These are phyloP conservation scores for Fusarium abutilonis DNA, from an alignment of 2,329 filamentous ascomycete genomes.

Conservation along the genomic window DNA sequence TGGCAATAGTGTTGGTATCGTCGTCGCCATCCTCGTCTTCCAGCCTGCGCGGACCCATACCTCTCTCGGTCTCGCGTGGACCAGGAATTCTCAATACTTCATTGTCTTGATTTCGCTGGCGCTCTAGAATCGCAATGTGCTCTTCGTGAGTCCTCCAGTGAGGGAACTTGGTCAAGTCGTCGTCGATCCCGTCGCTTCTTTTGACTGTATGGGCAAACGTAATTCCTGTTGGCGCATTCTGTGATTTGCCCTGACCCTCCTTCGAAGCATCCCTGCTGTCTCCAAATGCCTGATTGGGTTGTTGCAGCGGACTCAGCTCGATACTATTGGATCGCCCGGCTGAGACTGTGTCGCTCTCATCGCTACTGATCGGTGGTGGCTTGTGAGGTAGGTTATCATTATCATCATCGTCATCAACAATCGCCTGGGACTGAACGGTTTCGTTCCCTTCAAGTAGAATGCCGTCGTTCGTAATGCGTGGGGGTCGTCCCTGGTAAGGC, in stretches of 20 bases:
- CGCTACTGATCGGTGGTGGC: conserved; percentile 38
- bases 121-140: conserved; percentile 88
- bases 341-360: conserved; percentile 54
- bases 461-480: conserved; percentile 70
- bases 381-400: conserved; percentile 45
- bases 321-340: conserved; percentile 44
- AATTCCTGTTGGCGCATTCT: conserved; percentile 56
- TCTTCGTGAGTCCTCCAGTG: conserved; percentile 69
- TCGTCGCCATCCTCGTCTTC: conserved; percentile 52
- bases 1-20: conserved; percentile 47
- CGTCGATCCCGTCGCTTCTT: conserved; percentile 64
- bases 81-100: conserved; percentile 88
- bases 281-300: conserved; percentile 28
- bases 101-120: conserved; percentile 80
- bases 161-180: conserved; percentile 58
- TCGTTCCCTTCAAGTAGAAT: conserved; percentile 56
- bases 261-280: conserved; percentile 16
- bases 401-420: conserved; percentile 47
- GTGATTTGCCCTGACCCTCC: conserved; percentile 19
- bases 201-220: conserved; percentile 75
- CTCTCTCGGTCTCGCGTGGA: conserved; percentile 87
- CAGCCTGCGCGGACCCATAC: conserved; percentile 72
- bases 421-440: conserved; percentile 40
- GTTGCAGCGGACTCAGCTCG: conserved; percentile 39
- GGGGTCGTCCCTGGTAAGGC: conserved; percentile 63